Base-by-base conservation (phyloP, 225 moss, liverwort and hornwort species). In the Marchantia paleacea region DNA sequence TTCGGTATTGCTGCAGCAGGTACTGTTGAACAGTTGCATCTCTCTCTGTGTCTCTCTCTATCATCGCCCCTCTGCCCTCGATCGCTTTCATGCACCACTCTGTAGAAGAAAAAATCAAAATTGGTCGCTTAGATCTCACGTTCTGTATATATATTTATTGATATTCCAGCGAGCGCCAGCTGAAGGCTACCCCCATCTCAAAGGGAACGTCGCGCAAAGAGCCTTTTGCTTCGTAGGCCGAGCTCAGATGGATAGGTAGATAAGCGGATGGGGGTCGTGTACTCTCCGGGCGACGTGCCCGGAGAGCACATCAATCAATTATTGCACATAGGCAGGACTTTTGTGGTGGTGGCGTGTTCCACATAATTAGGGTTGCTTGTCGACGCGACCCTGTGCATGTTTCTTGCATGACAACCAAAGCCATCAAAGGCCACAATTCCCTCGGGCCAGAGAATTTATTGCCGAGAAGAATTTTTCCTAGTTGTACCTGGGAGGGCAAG, bases 1-100 rank as follows among this genome's bases (percentile, higher is more conserved):
- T 71, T 49, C 49, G 70, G 19, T 50, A 48, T 50, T 20, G 70
- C 70, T 69, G 69, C 69, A 71, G 70, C 69, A 71, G 70, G 70
- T 71, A 71, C 48, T 68, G 70, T 71, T 22, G 8, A 22, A 3
- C 2, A n/a, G 60, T 60, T 60, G 60, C 22, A 60, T 39, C 39
- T n/a, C n/a, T n/a, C n/a, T n/a, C n/a, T n/a, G n/a, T n/a, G n/a
- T n/a, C n/a, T n/a, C n/a, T n/a, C n/a, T n/a, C n/a, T n/a, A n/a
- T n/a, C n/a, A n/a, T n/a, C n/a, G n/a, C 39, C 39, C 3, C 39
- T 39, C 39, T 39, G 39, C 39, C 39, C 39, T 39, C 39, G 39
- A 39, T 39, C 39, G 39, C 3, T 39, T 39, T 39, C 39, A 39
- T 39, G 39, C 39, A 39, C 39, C 39, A 39, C 39, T 39, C 39